Evolutionary conservation across 2,329 filamentous ascomycete genomes (phyloP).

Genomic region (Bipolaris cookei): DNA sequence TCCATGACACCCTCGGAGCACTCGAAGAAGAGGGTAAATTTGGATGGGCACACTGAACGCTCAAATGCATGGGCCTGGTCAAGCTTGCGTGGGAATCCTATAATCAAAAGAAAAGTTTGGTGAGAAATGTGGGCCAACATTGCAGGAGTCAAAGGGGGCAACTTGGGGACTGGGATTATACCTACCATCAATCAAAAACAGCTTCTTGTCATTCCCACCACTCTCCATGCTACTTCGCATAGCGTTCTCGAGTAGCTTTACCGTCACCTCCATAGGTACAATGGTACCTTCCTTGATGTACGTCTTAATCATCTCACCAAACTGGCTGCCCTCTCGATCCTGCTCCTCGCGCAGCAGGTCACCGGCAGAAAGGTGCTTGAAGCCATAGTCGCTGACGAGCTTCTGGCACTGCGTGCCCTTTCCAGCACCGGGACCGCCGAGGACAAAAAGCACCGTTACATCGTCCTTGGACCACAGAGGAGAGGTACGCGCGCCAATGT

Average conservation of each 20-base stretch:
- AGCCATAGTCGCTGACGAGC: constrained; percentile 85
- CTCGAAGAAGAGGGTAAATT: constrained; percentile 91
- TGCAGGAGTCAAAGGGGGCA: too few species aligned
- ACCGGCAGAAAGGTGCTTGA: constrained; percentile 91
- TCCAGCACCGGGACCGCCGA: constrained; percentile 92
- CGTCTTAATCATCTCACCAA: constrained; percentile 88
- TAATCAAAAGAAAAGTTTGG: neutral
- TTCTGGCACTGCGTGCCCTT: constrained; percentile 96
- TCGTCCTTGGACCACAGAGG: constrained; percentile 77
- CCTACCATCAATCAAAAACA: constrained; percentile 73
- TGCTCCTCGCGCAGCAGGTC: constrained; percentile 95
- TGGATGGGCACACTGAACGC: constrained; percentile 80
- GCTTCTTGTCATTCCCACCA: constrained; percentile 61
- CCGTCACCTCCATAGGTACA: constrained; percentile 98
- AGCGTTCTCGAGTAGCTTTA: constrained; percentile 90
- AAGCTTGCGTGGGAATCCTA: constrained; percentile 92
- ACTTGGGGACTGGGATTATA: neutral
- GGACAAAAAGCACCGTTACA: constrained; percentile 94
- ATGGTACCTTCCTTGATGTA: constrained; percentile 95
- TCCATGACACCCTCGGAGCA: constrained; percentile 91
- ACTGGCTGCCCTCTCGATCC: constrained; percentile 81
- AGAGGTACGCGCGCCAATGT: constrained; percentile 56
- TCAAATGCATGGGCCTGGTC: constrained; percentile 97
- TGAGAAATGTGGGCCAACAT: neutral
- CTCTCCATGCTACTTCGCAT: constrained; percentile 73